These are phyloP conservation scores for Diatrype stigma DNA, from an alignment of 2,329 filamentous ascomycete species.

Conservation along the genomic window DNA sequence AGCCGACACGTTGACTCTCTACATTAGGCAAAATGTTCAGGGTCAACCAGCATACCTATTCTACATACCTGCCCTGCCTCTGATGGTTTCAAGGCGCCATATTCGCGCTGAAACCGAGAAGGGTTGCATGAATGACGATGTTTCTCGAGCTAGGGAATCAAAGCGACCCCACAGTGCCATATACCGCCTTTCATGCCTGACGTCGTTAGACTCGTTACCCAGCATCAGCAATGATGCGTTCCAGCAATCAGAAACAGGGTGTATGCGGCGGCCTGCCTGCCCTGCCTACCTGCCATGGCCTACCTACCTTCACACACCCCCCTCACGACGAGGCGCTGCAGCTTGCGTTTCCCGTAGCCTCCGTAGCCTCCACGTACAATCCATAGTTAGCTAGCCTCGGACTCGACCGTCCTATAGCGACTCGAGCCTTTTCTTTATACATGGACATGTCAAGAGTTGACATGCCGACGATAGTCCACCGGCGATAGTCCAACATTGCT, in stretches of 20 bases:
- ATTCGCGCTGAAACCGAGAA: not conserved
- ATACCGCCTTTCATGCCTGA: not conserved
- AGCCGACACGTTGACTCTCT: not conserved
- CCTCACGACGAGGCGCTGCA: not conserved
- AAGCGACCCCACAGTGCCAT: not conserved
- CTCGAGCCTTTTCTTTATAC: no score
- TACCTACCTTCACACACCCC: not conserved
- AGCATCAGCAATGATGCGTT: not conserved
- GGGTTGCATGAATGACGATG: not conserved
- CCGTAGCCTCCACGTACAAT: no score
- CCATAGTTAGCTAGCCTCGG: no score
- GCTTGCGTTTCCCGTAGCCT: no score
- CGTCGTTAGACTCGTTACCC: not conserved
- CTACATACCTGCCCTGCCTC: not conserved
- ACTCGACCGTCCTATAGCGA: no score
- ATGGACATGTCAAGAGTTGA: no score
- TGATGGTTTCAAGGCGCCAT: not conserved
- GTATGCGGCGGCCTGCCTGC: not conserved
- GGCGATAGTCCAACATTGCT: no score
- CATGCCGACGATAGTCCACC: no score
- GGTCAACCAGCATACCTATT: not conserved
- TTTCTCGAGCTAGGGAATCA: not conserved
- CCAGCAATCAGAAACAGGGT: not conserved
- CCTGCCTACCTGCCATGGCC: no score
- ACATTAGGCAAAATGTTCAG: not conserved